phyloP scores from a whole-genome alignment of 2,329 filamentous ascomycete genomes.

The Beauveria sp. region DNA sequence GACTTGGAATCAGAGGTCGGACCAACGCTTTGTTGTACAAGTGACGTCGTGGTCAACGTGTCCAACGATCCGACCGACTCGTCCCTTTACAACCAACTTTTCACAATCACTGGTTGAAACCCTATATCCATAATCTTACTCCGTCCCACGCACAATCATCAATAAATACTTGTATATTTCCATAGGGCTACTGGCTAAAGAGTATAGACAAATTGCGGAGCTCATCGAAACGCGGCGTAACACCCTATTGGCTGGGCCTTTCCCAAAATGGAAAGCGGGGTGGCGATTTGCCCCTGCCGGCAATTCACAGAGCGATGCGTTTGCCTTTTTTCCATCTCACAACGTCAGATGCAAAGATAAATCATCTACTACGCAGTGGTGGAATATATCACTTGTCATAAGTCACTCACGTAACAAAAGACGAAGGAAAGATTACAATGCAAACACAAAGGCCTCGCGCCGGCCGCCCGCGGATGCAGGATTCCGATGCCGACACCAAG shows the following conservation, averaged over 20 bases:
- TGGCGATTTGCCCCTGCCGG: not conserved
- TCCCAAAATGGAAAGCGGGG: conserved; percentile 7
- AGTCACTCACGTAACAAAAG: too few relatives aligned
- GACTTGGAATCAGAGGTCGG: too few relatives aligned
- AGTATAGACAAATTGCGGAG: conserved; percentile 10
- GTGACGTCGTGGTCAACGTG: too few relatives aligned
- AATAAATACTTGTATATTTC: not conserved
- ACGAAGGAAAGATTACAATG: not conserved
- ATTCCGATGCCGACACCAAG: not conserved
- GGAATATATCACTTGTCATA: not conserved
- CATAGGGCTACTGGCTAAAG: too few relatives aligned
- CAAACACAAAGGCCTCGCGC: conserved; percentile 4
- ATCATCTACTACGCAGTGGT: too few relatives aligned
- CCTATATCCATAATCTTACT: not conserved
- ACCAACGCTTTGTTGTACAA: too few relatives aligned
- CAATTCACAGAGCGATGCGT: not conserved
- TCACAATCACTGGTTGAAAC: too few relatives aligned
- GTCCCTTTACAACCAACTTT: too few relatives aligned
- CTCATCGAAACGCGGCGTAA: not conserved
- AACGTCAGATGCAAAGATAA: not conserved
- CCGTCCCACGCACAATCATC: not conserved
- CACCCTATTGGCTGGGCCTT: conserved; percentile 5
- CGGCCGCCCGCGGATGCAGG: conserved; percentile 7
- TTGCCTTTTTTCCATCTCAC: not conserved
- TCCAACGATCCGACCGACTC: too few relatives aligned